A percentile compares a stretch with the other conserved stretches of the same genome.
phyloP scores from a whole-genome alignment of 2,329 filamentous ascomycete species.

The Trichoderma semiorbis region DNA sequence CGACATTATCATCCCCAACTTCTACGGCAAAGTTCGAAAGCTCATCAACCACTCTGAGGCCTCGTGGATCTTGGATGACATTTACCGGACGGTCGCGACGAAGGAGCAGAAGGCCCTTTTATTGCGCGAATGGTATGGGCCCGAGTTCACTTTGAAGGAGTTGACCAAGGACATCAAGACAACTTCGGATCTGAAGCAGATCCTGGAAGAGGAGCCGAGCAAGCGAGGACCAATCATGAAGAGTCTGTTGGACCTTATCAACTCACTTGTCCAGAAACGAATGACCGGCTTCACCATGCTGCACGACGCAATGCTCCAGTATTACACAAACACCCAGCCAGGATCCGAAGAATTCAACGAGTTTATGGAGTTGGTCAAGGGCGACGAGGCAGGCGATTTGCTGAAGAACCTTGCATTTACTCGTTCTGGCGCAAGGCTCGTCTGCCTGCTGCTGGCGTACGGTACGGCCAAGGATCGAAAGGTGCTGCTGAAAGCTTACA shows the following conservation, averaged over 20 bases:
- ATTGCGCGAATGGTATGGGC: slow-evolving; percentile 92
- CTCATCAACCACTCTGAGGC: slow-evolving; percentile 95
- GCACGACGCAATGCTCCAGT: slow-evolving; percentile 97
- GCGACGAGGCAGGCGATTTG: slow-evolving; percentile 84
- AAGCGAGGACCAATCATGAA: slow-evolving; percentile 87
- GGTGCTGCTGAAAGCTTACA: slow-evolving; percentile 81
- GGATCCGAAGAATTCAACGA: slow-evolving; percentile 80
- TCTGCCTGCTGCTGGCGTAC: slow-evolving; percentile 77
- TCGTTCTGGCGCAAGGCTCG: slow-evolving; percentile 76
- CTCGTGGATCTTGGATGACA: slow-evolving; percentile 95
- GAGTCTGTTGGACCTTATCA: slow-evolving; percentile 81
- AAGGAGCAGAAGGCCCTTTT: slow-evolving; percentile 80
- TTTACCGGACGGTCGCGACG: slow-evolving; percentile 85
- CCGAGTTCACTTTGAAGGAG: slow-evolving; percentile 83
- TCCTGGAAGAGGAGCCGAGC: slow-evolving; percentile 73
- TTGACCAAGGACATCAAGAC: slow-evolving; percentile 50
- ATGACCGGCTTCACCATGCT: slow-evolving; percentile 96
- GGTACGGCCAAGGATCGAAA: slow-evolving; percentile 92
- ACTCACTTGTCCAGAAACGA: slow-evolving; percentile 92
- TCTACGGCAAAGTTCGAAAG: slow-evolving; percentile 88
- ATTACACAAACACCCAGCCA: slow-evolving; percentile 75
- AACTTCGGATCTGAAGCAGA: slow-evolving; percentile 68
- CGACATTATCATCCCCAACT: slow-evolving; percentile 87
- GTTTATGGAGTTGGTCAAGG: slow-evolving; percentile 86
- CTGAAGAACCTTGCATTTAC: slow-evolving; percentile 97